phyloP scores from a whole-genome alignment of 192 early-diverging fungal genomes.

The Entomortierella lignicola region DNA sequence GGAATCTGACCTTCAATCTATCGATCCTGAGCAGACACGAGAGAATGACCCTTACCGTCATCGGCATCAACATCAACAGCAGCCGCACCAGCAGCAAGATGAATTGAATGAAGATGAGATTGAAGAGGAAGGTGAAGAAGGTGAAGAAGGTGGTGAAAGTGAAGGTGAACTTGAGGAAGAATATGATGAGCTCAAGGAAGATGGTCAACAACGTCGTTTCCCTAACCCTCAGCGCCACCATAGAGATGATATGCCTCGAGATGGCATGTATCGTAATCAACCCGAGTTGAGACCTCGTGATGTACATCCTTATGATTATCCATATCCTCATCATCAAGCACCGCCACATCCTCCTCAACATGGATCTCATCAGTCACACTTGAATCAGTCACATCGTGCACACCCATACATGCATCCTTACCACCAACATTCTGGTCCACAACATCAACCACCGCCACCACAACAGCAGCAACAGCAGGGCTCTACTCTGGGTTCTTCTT shows the following conservation, averaged over 20 bases:
- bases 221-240: not conserved
- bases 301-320: not conserved
- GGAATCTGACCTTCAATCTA: conserved; percentile 13
- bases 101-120: not conserved
- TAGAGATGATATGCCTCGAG: no score
- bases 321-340: no score
- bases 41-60: not conserved
- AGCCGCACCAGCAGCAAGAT: no score
- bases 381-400: not conserved
- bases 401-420: not conserved
- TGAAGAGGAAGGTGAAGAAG: not conserved
- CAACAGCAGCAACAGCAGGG: conserved; percentile 1
- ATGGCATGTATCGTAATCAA: no score
- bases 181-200: not conserved
- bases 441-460: conserved; percentile 13
- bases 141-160: not conserved
- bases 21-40: not conserved
- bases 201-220: no score
- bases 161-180: conserved; percentile 11
- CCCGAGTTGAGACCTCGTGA: no score
- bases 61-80: no score
- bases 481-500: not conserved
- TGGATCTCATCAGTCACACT: not conserved
- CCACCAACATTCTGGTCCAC: not conserved
- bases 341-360: no score